Conservation (phyloP, 768 basidiomycete species). For the Pisolithus albus region DNA sequence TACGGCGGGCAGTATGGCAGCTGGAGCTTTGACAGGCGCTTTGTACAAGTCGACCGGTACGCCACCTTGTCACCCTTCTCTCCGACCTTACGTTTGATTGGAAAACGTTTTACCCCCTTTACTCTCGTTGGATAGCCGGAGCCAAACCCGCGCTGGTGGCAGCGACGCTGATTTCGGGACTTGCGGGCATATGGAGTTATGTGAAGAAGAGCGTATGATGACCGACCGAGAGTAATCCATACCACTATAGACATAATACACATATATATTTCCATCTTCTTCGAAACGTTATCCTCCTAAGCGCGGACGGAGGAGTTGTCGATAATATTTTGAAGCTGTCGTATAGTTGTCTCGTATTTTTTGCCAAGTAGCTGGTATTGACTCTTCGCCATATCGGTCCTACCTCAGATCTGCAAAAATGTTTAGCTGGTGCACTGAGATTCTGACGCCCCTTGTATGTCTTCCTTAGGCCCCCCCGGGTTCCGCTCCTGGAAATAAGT, state of each 20-base stretch:
- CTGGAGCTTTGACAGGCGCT: slow-evolving; percentile 84
- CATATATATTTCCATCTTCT: slow-evolving; percentile 39
- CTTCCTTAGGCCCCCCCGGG: slow-evolving; percentile 34
- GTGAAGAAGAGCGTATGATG: slow-evolving; percentile 85
- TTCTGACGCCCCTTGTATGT: slow-evolving; percentile 30
- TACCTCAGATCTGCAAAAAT: slow-evolving; percentile 27
- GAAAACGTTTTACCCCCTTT: slow-evolving; percentile 25
- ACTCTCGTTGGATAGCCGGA: slow-evolving; percentile 58
- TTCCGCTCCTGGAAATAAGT: slow-evolving; percentile 36
- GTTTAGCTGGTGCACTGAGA: slow-evolving; percentile 25
- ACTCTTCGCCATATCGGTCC: slow-evolving; percentile 30
- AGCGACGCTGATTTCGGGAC: slow-evolving; percentile 81
- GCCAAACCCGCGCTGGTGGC: slow-evolving; percentile 84
- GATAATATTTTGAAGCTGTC: slow-evolving; percentile 17
- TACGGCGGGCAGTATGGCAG: slow-evolving; percentile 82
- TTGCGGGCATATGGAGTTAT: slow-evolving; percentile 92
- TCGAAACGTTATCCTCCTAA: slow-evolving; percentile 10
- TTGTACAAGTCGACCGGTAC: slow-evolving; percentile 92
- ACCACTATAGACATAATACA: slow-evolving; percentile 36
- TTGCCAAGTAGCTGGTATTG: slow-evolving; percentile 15
- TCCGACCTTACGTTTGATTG: slow-evolving; percentile 32
- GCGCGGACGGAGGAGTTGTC: slow-evolving; percentile 15
- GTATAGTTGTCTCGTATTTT: slow-evolving; percentile 22
- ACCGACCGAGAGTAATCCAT: slow-evolving; percentile 39
- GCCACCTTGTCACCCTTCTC: slow-evolving; percentile 30